Conservation (phyloP, 257 asterid species). For the Fraxinus quadrangulata region DNA sequence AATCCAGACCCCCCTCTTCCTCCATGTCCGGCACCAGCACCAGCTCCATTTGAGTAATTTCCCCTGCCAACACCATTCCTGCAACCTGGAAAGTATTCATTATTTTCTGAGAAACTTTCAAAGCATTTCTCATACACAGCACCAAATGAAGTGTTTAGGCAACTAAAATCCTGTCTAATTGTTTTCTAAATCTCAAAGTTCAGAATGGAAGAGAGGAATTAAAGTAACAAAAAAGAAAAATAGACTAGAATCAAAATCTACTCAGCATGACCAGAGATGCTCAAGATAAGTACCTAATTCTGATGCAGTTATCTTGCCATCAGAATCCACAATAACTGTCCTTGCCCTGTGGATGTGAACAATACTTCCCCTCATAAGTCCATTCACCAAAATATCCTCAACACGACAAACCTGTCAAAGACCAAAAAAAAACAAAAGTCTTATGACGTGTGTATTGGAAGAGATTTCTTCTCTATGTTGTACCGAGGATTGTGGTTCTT, state of each 20-base stretch:
- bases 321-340: conserved; percentile 69
- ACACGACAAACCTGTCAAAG: conserved; percentile 84
- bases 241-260: conserved; percentile 20
- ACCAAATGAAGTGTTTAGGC: not conserved
- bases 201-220: conserved; percentile 19
- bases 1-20: conserved; percentile 92
- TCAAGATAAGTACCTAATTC: conserved; percentile 60
- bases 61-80: conserved; percentile 90
- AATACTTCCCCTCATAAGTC: conserved; percentile 82
- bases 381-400: conserved; percentile 84
- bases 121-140: conserved; percentile 21
- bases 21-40: conserved; percentile 98
- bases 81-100: conserved; percentile 64
- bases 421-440: conserved; percentile 16
- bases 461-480: no score
- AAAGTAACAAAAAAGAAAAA: conserved; percentile 15
- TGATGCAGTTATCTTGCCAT: conserved; percentile 86
- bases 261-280: conserved; percentile 17
- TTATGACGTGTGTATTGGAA: conserved; percentile 1
- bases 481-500: no score
- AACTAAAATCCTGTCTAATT: not conserved
- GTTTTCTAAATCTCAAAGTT: conserved; percentile 22
- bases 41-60: conserved; percentile 89
- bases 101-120: conserved; percentile 26
- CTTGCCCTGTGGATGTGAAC: conserved; percentile 95